These are phyloP conservation scores for Coemansia sp. DNA, from an alignment of 192 early-diverging fungal genomes.

Conservation along the genomic window DNA sequence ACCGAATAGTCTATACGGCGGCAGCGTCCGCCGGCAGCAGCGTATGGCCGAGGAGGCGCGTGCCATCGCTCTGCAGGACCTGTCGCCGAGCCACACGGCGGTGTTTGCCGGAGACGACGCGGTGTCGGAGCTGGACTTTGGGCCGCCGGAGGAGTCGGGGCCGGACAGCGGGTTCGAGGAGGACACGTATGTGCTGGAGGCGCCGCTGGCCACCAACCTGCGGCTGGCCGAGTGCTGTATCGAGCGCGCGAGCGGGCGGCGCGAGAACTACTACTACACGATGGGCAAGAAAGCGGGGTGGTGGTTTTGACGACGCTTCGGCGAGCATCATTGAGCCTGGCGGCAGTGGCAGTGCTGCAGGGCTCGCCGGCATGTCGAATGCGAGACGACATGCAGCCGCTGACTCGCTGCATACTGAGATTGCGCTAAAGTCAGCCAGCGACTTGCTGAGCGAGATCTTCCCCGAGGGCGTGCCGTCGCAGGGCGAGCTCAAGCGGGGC, in stretches of 20 bases:
- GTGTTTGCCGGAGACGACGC: not conserved
- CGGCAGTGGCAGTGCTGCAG: slow-evolving; percentile 25
- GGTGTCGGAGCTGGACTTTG: not conserved
- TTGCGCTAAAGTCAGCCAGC: slow-evolving; percentile 22
- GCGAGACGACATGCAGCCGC: slow-evolving; percentile 1
- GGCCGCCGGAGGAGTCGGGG: not conserved
- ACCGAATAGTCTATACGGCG: slow-evolving; percentile 48
- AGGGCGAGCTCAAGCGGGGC: slow-evolving; percentile 38
- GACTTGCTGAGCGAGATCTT: slow-evolving; percentile 36
- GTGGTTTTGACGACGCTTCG: slow-evolving; percentile 53
- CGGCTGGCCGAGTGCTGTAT: slow-evolving; percentile 43
- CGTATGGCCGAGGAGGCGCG: not conserved
- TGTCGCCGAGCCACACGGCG: slow-evolving; percentile 12
- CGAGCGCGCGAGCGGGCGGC: slow-evolving; percentile 36
- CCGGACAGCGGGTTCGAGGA: slow-evolving; percentile 12
- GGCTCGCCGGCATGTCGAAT: slow-evolving; percentile 6
- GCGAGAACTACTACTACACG: slow-evolving; percentile 50
- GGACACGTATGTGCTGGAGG: slow-evolving; percentile 7
- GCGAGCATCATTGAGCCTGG: slow-evolving; percentile 12
- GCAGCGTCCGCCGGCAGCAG: slow-evolving; percentile 21
- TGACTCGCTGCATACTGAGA: not conserved
- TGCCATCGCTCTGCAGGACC: slow-evolving; percentile 5
- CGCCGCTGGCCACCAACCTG: not conserved
- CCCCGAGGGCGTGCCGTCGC: slow-evolving; percentile 42
- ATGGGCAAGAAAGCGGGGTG: slow-evolving; percentile 54